Percentiles rank a stretch among this genome's conserved stretches.
These are phyloP conservation scores for Saccharomyces hybrid DNA, from an alignment of 1,139 yeast species.

Conservation along the genomic window DNA sequence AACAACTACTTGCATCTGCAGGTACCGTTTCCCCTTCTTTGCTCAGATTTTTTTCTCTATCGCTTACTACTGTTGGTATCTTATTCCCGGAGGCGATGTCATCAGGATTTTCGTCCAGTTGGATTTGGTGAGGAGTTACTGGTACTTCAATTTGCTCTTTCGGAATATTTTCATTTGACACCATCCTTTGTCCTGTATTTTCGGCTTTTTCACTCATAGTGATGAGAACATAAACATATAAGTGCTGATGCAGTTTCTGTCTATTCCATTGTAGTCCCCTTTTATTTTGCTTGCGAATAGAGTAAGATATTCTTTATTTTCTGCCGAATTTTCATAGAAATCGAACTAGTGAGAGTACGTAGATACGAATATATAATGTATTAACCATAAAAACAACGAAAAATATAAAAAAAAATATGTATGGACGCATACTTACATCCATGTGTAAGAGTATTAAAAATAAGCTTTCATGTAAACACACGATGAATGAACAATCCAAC, in stretches of 20 bases:
- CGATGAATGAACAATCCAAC: conserved; percentile 36
- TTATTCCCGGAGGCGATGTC: neutral
- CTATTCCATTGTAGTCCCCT: neutral
- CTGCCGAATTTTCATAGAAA: neutral
- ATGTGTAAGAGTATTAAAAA: neutral
- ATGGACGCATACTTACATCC: neutral
- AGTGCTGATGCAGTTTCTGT: neutral
- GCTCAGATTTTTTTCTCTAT: neutral
- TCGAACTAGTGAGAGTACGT: neutral
- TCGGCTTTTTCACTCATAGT: neutral
- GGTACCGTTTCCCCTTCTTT: neutral
- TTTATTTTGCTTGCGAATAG: neutral
- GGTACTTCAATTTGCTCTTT: neutral
- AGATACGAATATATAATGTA: neutral
- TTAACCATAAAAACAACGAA: neutral
- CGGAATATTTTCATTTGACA: neutral
- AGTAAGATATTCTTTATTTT: neutral
- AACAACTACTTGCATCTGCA: neutral
- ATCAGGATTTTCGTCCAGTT: neutral
- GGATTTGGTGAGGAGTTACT: neutral
- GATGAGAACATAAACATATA: neutral
- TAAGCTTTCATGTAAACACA: neutral
- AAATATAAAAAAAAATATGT: neutral
- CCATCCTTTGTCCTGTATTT: neutral
- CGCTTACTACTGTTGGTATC: neutral